Base-by-base conservation (phyloP, 352 stramenopile genomes). In the Pythium scleroteichum region DNA sequence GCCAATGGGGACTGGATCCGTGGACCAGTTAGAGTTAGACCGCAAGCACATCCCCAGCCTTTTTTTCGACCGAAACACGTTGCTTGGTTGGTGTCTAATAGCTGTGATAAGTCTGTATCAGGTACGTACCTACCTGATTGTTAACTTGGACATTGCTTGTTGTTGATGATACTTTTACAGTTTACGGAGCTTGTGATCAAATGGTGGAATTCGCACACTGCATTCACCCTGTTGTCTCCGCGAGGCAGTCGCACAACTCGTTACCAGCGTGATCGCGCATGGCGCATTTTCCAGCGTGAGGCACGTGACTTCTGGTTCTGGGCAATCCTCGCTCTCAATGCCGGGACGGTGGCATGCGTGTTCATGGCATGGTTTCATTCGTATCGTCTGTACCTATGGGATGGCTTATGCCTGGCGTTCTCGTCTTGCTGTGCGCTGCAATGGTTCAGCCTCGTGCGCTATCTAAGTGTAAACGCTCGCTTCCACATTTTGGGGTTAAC, bases 401-500 rank as follows among this genome's bases (percentile, higher is more conserved):
- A 88, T 55, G 50, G 38, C 10, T 64, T 92, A 4, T 88, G 76
- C 35, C 72, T 90, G 10, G 69, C 64, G 12, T 93, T 90, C 54
- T 81, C 83, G 17, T 64, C 66, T 2, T 91, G 81, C 52, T 92
- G 80, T 48, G 79, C 77, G 27, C 55, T 91, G 19, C 78, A 94
- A 7, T 96, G 87, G 85, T 51, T 85, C 17, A 85, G 73, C 23
- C 70, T 90, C n/a, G 76, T 94, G 44, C 76, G 79, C 2, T 94
- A 90, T 46, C 63, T 95, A 22, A 71, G 83, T 17, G 69, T 87
- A 24, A 88, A 92, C 57, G 59, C 75, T 29, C 64, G 75, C 8
- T 92, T 91, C 66, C 82, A 90, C 52, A 92, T 89, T 52, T 62
- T 96, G 12, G 83, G 85, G 0, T 69, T 92, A 4, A 96, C 87